Evolutionary conservation across 2,329 filamentous ascomycete genomes (phyloP), one percentile per base, ranked within the genome.

Genomic region (Calonectria henricotiae): DNA sequence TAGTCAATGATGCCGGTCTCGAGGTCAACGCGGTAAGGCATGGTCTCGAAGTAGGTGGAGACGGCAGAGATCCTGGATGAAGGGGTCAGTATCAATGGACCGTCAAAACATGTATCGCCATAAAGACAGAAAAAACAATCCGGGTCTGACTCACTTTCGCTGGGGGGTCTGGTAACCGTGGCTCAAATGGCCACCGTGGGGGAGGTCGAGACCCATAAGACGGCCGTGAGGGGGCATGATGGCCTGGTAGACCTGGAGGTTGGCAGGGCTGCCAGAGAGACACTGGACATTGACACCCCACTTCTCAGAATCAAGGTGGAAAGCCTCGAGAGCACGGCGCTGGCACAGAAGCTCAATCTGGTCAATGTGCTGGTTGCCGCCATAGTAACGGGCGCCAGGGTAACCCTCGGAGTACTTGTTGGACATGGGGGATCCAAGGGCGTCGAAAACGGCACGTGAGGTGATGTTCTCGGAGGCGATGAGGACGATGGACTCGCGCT

Each of bases 361-460:
- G 85, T 99, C 96, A 77, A 99, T 99, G 89, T 96, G 94, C 89
- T 99, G 93, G 88, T 99, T 99, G 82, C 96, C 96, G 82, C 96
- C 96, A 82, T 99, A 99, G 90, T 99, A 99, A 85, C 96, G 93
- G 79, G 96, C 96, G 83, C 96, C 96, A 77, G 96, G 96, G 85
- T 98, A 98, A 76, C 96, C 96, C 89, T 99, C 96, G 20, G 95
- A 98, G 90, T 99, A 99, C 89, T 99, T 99, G 91, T 99, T 98
- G 85, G 94, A 94, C 93, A 96, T 97, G 83, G 93, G 93, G 69
- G 92, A 95, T 80, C 96, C 96, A 76, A 99, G 91, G 71, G 96
- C 96, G 87, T 99, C 95, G 87, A 98, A 98, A 80, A 99, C 96
- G 80, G 96, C 95, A 79, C 95, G 95, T 73, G 96, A 99, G 69